These are phyloP conservation scores for Torulaspora indica DNA, from an alignment of 805 yeast species.

Conservation along the genomic window DNA sequence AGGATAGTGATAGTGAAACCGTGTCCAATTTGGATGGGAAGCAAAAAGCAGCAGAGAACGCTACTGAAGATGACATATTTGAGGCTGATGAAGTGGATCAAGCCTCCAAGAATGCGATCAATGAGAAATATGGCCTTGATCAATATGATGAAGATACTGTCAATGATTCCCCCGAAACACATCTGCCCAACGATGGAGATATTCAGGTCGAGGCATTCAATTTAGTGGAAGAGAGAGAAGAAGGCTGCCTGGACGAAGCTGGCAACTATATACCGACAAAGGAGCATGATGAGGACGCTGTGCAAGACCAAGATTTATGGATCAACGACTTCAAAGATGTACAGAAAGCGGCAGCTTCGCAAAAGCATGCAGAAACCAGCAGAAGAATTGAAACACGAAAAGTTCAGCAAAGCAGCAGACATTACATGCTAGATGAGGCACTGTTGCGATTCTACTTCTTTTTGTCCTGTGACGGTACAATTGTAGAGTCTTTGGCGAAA, in stretches of 20 bases:
- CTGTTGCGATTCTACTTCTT: slow-evolving; percentile 34
- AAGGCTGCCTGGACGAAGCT: slow-evolving; percentile 47
- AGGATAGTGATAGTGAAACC: slow-evolving; percentile 9
- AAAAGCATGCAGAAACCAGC: slow-evolving; percentile 12
- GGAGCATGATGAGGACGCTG: slow-evolving; percentile 29
- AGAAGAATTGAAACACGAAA: slow-evolving; percentile 24
- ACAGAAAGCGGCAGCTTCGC: slow-evolving; percentile 14
- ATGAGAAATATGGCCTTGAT: slow-evolving; percentile 23
- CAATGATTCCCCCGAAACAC: slow-evolving; percentile 20
- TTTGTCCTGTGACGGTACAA: slow-evolving; percentile 46
- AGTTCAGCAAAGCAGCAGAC: slow-evolving; percentile 16
- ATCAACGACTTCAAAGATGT: slow-evolving; percentile 21
- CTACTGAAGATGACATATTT: slow-evolving; percentile 45
- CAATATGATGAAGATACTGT: slow-evolving; percentile 24
- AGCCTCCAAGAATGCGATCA: not conserved
- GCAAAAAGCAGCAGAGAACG: not conserved
- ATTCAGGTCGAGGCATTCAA: slow-evolving; percentile 50
- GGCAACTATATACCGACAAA: slow-evolving; percentile 45
- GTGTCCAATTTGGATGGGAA: not conserved
- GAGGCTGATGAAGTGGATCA: slow-evolving; percentile 32
- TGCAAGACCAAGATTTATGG: slow-evolving; percentile 20
- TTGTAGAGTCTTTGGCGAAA: slow-evolving; percentile 44
- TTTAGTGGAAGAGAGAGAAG: slow-evolving; percentile 45
- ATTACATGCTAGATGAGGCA: slow-evolving; percentile 27
- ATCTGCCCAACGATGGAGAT: slow-evolving; percentile 17